phyloP scores from a whole-genome alignment of 495 filamentous ascomycete genomes.

The Astrothelium subdiscretum region DNA sequence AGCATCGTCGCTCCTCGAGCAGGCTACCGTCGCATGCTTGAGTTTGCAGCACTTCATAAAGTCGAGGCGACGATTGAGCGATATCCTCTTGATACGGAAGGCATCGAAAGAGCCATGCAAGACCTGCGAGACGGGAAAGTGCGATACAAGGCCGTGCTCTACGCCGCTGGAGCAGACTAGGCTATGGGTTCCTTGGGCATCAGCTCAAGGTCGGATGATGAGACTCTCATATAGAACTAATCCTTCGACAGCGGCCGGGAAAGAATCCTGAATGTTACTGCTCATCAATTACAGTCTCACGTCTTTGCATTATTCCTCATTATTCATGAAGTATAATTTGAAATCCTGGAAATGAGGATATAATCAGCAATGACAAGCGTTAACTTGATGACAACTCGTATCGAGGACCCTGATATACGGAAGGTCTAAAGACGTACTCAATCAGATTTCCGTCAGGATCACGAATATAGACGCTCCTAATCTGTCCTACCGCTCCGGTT shows the following conservation, averaged over 20 bases:
- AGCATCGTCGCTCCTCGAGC: constrained; percentile 38
- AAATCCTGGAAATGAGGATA: neutral
- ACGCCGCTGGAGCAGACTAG: neutral
- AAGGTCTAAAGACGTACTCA: constrained; percentile 35
- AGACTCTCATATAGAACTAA: neutral
- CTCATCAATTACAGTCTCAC: neutral
- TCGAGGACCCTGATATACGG: neutral
- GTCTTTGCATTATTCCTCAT: neutral
- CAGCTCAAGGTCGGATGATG: neutral
- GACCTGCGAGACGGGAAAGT: constrained; percentile 44
- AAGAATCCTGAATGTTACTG: neutral
- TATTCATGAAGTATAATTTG: neutral
- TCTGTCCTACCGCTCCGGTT: constrained; percentile 37
- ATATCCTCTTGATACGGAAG: constrained; percentile 44
- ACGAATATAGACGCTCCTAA: constrained; percentile 44
- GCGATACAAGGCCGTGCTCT: constrained; percentile 44
- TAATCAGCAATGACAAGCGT: neutral
- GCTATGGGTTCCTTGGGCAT: neutral
- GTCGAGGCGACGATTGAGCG: constrained; percentile 41
- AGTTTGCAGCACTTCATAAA: constrained; percentile 42
- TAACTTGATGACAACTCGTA: neutral
- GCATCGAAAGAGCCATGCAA: constrained; percentile 44
- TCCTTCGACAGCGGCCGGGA: neutral
- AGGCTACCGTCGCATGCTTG: constrained; percentile 37
- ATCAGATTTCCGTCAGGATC: constrained; percentile 48